A percentile compares a stretch with the other conserved stretches of the same genome.
Evolutionary conservation across 371 early-diverging fungal species (phyloP).

Genomic region (Haplosporangium sp.): DNA sequence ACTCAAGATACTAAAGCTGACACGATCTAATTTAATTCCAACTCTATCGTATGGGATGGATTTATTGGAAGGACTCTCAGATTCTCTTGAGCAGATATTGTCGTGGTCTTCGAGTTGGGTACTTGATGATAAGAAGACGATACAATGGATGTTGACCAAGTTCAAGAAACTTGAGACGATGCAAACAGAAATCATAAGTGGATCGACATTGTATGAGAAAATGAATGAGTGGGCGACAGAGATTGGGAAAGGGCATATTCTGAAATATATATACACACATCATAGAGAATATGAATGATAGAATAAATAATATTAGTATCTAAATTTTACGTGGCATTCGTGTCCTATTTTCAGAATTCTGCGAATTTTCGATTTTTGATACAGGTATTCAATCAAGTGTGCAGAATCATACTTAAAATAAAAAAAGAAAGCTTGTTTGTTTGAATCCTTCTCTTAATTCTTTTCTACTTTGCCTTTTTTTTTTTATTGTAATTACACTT

Average conservation of each 20-base stretch:
- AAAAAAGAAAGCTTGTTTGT: too few relatives aligned
- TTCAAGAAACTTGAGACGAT: slow-evolving; percentile 1
- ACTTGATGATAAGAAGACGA: slow-evolving; percentile 7
- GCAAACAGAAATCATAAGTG: neutral
- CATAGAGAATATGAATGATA: neutral
- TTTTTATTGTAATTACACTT: neutral
- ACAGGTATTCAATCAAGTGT: too few relatives aligned
- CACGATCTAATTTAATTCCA: slow-evolving; percentile 7
- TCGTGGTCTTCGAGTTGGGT: neutral
- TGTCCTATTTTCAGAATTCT: too few relatives aligned
- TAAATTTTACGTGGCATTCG: too few relatives aligned
- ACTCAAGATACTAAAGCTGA: slow-evolving; percentile 5
- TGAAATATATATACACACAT: neutral
- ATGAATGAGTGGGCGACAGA: neutral
- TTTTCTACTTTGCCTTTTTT: neutral
- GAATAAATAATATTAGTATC: neutral
- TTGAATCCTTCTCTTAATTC: too few relatives aligned
- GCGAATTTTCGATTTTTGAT: too few relatives aligned
- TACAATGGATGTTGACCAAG: slow-evolving; percentile 5
- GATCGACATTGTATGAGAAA: neutral
- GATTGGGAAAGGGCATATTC: neutral
- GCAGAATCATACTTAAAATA: too few relatives aligned
- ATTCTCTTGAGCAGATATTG: slow-evolving; percentile 6
- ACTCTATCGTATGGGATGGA: slow-evolving; percentile 12
- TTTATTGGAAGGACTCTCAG: slow-evolving; percentile 9